Evolutionary conservation across 2,329 filamentous ascomycete species (phyloP), one percentile per base, ranked within the genome.

Genomic region (Chaetomiaceae sp.): DNA sequence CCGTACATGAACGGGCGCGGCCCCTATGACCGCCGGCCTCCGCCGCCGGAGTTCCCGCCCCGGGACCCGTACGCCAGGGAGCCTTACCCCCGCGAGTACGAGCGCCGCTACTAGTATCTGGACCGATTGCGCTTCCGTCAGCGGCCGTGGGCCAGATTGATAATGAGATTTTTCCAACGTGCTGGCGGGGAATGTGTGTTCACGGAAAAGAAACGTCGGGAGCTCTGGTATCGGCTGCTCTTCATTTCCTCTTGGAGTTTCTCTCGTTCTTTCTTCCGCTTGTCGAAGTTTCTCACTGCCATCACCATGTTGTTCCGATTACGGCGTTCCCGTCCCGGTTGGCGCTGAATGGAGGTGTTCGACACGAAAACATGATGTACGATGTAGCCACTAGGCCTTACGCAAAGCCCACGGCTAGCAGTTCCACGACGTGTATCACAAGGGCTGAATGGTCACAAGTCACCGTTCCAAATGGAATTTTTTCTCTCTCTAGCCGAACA

Each of bases 1-100:
- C 77, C 78, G 38, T 84, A 84, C 57, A 70, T 67, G 56, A 78
- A 76, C 53, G 75, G 74, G 36, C 71, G 77, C 35, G 66, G 65
- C 22, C 73, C 76, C 3, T 81, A 82, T 54, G 76, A 80, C 45
- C 74, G 76, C 15, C 73, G 73, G 10, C 65, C 67, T 30, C 71
- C 71, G 35, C 70, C 71, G 2, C 63, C 70, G 34, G 73, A 78
- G 52, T 71, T 72, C 45, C 71, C 71, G 29, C 67, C 64, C 17
- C 62, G 68, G 29, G 66, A 69, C 34, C 50, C 48, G 6, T 59
- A 59, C 41, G 47, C 50, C 2, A 59, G 68, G 36, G 67, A 69
- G 39, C 45, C 50, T 10, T 56, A 56, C 26, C 52, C 56, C n/a
- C 51, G 56, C 20, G 55, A 58, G 8, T 64, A 64, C 24, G 61